Evolutionary conservation across 306 rosid species (phyloP), one percentile per base, ranked within the genome.

Genomic region (Dryas alaskensis): DNA sequence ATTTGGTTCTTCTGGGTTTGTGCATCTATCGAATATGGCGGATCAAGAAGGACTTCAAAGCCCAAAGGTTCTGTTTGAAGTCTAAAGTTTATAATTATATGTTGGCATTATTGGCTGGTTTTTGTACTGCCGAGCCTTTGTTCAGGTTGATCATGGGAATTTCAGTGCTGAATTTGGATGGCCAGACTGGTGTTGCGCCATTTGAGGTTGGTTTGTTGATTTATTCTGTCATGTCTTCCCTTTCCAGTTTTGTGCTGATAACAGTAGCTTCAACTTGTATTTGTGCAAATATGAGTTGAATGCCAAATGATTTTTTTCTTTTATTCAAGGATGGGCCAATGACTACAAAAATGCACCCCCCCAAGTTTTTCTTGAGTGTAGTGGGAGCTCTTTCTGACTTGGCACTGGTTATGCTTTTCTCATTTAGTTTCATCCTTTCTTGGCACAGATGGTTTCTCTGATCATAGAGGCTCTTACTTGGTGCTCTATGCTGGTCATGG

Each of bases 401-500:
- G 22, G 16, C 17, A 27, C 31, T 27, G 31, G 31, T 27, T 27
- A 27, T 27, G 31, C 31, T 27, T 27, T 27, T 27, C 31, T 27
- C 31, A 27, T 47, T 40, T 65, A 22, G 50, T 61, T 58, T 68
- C 73, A 69, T 72, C 63, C 37, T 78, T 64, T 70, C 72, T 72
- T 48, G 69, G 65, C 96, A 94, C 96, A 94, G 99, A 79, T 82
- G 76, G 57, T 79, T 73, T 86, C 93, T 31, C 76, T 89, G 83
- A 70, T 84, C 67, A 42, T 86, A 45, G 88, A 88, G 86, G 89
- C 85, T 82, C 69, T 88, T 83, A 73, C 96, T 53, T 94, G 99
- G 99, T 86, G 82, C 84, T 81, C 87, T 67, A 54, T 92, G 92
- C 85, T 94, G 89, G 85, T 94, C 68, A 86, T 94, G 92, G 74